A percentile compares a stretch with the other conserved stretches of the same genome.
Evolutionary conservation across 2,329 filamentous ascomycete species (phyloP).

Genomic region (Pleomassaria siparia): DNA sequence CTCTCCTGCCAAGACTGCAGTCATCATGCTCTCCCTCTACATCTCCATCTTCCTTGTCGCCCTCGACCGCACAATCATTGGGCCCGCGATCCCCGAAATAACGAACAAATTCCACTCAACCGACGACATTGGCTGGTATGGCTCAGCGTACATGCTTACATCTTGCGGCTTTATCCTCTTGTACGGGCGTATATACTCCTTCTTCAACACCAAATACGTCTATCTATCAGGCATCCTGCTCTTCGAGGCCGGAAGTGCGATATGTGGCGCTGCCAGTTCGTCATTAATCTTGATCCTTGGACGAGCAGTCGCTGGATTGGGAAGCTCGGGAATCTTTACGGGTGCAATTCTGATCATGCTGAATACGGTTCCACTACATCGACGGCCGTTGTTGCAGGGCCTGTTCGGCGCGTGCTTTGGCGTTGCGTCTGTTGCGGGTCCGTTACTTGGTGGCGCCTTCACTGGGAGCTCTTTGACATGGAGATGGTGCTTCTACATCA

Average conservation of each 20-base stretch:
- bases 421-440: conserved; percentile 46
- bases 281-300: conserved; percentile 35
- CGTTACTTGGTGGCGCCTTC: conserved; percentile 48
- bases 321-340: conserved; percentile 35
- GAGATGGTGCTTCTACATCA: conserved; percentile 54
- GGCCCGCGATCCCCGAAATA: conserved; percentile 49
- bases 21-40: conserved; percentile 7
- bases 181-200: conserved; percentile 51
- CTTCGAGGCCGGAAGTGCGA: conserved; percentile 54
- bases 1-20: neutral
- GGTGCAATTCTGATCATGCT: conserved; percentile 38
- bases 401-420: conserved; percentile 44
- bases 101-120: conserved; percentile 48
- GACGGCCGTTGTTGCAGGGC: conserved; percentile 45
- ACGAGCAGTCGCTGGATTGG: conserved; percentile 33
- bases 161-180: conserved; percentile 45
- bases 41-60: conserved; percentile 18
- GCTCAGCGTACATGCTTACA: conserved; percentile 42
- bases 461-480: conserved; percentile 44
- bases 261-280: conserved; percentile 52
- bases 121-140: conserved; percentile 49
- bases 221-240: conserved; percentile 52
- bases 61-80: conserved; percentile 48
- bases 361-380: conserved; percentile 42
- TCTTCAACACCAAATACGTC: conserved; percentile 52